Conservation (phyloP, 371 early-diverging fungal species). For the Mortierella sp. region DNA sequence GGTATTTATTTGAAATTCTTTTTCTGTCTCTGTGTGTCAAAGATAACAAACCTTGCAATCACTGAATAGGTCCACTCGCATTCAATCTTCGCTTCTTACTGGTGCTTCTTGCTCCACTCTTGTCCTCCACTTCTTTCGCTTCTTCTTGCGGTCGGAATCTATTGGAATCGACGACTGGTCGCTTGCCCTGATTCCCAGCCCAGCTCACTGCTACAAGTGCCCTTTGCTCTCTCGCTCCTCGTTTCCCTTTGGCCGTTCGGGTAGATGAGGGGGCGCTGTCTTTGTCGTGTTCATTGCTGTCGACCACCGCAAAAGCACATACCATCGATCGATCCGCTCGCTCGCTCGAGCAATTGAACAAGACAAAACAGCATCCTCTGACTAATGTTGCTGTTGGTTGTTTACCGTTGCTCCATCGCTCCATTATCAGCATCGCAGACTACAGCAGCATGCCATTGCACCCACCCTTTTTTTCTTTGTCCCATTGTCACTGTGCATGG, state of each 20-base stretch:
- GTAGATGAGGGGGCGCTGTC: conserved; percentile 8
- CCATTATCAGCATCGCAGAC: too few relatives aligned
- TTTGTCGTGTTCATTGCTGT: background rate
- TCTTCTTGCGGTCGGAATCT: background rate
- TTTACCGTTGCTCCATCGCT: background rate
- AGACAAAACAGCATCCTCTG: background rate
- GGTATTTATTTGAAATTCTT: conserved; percentile 2
- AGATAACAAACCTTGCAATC: conserved; percentile 14
- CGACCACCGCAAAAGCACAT: background rate
- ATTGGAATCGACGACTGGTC: background rate
- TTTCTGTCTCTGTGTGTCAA: background rate
- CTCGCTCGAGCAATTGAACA: background rate
- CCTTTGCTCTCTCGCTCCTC: background rate
- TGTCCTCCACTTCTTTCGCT: background rate
- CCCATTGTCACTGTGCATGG: background rate
- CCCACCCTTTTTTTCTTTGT: background rate
- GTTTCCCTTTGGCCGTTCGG: conserved; percentile 12
- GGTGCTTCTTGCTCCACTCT: background rate
- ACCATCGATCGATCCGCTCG: background rate
- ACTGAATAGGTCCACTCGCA: background rate
- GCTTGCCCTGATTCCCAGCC: conserved; percentile 2
- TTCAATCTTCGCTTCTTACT: background rate
- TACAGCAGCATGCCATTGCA: background rate
- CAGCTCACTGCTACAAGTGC: background rate
- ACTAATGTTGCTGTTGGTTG: background rate